Evolutionary conservation across 2,329 filamentous ascomycete species (phyloP).

Genomic region (Penicillium sp.): DNA sequence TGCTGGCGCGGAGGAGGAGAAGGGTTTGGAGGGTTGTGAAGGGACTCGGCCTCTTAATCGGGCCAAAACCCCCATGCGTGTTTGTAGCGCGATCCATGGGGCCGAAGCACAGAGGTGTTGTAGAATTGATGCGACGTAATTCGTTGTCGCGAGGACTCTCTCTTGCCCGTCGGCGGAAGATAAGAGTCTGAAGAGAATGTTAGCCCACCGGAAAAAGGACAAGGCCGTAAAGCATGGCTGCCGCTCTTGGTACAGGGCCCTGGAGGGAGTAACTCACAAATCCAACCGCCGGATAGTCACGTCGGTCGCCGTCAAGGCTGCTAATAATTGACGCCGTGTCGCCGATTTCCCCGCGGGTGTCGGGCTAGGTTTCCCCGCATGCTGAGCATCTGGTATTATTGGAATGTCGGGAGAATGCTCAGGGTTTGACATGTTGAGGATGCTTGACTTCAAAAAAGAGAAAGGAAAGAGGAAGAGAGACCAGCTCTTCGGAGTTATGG

Average conservation of each 20-base stretch:
- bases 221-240: neutral
- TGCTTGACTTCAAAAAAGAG: neutral
- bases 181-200: constrained; percentile 55
- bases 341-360: constrained; percentile 23
- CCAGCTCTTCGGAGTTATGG: neutral
- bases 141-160: constrained; percentile 65
- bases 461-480: neutral
- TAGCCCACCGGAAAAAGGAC: neutral
- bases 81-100: constrained; percentile 39
- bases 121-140: constrained; percentile 65
- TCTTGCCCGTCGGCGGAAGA: constrained; percentile 70
- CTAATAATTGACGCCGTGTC: constrained; percentile 25
- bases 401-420: constrained; percentile 14
- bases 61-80: constrained; percentile 46
- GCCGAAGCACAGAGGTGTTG: constrained; percentile 61
- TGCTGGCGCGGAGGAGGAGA: constrained; percentile 36
- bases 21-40: constrained; percentile 6
- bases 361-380: constrained; percentile 17
- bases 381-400: constrained; percentile 10
- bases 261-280: constrained; percentile 20
- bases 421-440: constrained; percentile 23
- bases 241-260: neutral
- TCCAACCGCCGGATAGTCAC: constrained; percentile 30
- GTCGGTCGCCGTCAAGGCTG: constrained; percentile 30
- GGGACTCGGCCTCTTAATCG: constrained; percentile 27